These are phyloP conservation scores for Septoria linicola DNA, from an alignment of 2,329 filamentous ascomycete species.

Conservation along the genomic window DNA sequence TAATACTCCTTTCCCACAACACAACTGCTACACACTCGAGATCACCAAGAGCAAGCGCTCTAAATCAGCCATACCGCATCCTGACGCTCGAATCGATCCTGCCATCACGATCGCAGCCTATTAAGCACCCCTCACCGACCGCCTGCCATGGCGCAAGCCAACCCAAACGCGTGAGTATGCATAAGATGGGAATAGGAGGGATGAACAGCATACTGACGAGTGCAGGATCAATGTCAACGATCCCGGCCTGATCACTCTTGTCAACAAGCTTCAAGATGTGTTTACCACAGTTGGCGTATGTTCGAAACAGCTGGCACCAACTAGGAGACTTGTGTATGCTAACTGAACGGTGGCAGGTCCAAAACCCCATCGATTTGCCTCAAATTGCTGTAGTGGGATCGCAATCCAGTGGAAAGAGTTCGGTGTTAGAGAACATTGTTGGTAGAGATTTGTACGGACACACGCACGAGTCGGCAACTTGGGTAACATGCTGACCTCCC, in stretches of 20 bases:
- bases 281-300: slow-evolving; percentile 90
- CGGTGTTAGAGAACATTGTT: slow-evolving; percentile 97
- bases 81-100: background rate
- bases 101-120: slow-evolving; percentile 1
- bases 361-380: slow-evolving; percentile 98
- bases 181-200: background rate
- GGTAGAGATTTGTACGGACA: slow-evolving; percentile 97
- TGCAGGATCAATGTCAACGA: slow-evolving; percentile 70
- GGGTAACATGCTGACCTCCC: slow-evolving; percentile 24
- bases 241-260: slow-evolving; percentile 71
- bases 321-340: slow-evolving; percentile 15
- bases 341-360: slow-evolving; percentile 63
- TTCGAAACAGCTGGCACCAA: slow-evolving; percentile 30
- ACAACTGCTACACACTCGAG: background rate
- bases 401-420: slow-evolving; percentile 99
- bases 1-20: background rate
- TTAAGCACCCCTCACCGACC: slow-evolving; percentile 11
- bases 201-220: slow-evolving; percentile 11
- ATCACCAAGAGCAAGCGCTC: background rate
- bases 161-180: slow-evolving; percentile 34
- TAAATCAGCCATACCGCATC: background rate
- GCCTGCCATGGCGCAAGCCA: slow-evolving; percentile 36
- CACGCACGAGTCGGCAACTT: too few species aligned
- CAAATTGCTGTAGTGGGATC: slow-evolving; percentile 98
- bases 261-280: slow-evolving; percentile 99